Evolutionary conservation across 2,329 filamentous ascomycete genomes (phyloP).

Genomic region (Claviceps africana): DNA sequence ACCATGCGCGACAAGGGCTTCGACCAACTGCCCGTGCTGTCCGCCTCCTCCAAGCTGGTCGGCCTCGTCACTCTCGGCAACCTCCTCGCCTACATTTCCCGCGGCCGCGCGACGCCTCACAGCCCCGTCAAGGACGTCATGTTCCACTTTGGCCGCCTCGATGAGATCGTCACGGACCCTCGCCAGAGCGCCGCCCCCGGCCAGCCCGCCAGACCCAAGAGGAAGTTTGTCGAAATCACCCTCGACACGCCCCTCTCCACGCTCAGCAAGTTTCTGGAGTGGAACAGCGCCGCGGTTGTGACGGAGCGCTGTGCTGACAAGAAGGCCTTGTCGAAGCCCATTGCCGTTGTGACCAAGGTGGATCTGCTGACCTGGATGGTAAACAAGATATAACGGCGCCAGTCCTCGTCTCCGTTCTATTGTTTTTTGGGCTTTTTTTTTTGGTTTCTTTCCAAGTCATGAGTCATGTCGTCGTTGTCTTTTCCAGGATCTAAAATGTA

Average conservation of each 20-base stretch:
- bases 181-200: conserved; percentile 40
- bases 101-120: conserved; percentile 60
- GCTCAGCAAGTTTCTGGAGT: conserved; percentile 88
- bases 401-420: not conserved
- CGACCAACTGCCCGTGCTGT: conserved; percentile 87
- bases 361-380: conserved; percentile 89
- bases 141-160: conserved; percentile 85
- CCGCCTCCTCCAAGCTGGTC: conserved; percentile 57
- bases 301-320: conserved; percentile 55
- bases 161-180: conserved; percentile 84
- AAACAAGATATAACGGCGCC: conserved; percentile 31
- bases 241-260: conserved; percentile 71
- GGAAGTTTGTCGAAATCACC: conserved; percentile 88
- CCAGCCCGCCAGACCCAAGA: conserved; percentile 29
- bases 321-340: conserved; percentile 53
- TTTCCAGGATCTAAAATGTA: too few relatives aligned
- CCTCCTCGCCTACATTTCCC: conserved; percentile 77
- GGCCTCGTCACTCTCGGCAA: conserved; percentile 93
- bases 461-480: too few relatives aligned
- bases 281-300: conserved; percentile 92
- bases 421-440: not conserved
- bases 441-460: not conserved
- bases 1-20: conserved; percentile 98
- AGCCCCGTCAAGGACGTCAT: conserved; percentile 76
- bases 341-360: conserved; percentile 91